Percentiles rank a stretch among this genome's conserved stretches.
Evolutionary conservation across 2,329 filamentous ascomycete species (phyloP).

Genomic region (Fusarium sororula): DNA sequence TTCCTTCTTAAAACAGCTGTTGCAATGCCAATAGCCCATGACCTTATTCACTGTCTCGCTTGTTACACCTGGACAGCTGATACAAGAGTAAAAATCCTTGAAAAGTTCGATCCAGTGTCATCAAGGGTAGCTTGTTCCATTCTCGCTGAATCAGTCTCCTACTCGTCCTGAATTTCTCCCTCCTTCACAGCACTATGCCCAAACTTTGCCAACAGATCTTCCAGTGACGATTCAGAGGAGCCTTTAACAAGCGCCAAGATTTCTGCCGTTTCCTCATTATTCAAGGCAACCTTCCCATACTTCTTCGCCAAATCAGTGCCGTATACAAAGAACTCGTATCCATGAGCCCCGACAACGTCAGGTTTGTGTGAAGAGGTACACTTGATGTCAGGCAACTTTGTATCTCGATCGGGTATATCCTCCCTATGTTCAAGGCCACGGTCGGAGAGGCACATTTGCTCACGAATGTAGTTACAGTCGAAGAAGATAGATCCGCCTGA

Average conservation of each 20-base stretch:
- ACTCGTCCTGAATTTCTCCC: neutral
- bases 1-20: neutral
- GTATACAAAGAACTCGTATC: neutral
- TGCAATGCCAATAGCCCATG: neutral
- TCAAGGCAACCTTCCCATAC: neutral
- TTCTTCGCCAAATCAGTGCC: neutral
- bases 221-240: neutral
- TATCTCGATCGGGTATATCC: neutral
- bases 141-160: neutral
- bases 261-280: neutral
- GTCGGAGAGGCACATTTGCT: neutral
- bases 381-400: neutral
- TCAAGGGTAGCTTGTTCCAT: fast-evolving
- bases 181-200: neutral
- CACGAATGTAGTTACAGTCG: neutral
- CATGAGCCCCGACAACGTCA: neutral
- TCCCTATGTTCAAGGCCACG: neutral
- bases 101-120: too few species aligned
- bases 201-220: neutral
- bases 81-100: neutral
- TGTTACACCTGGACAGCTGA: neutral
- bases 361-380: neutral
- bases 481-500: neutral
- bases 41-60: neutral
- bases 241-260: neutral